Evolutionary conservation across 2,329 filamentous ascomycete species (phyloP).

Genomic region (Botryotinia globosa): DNA sequence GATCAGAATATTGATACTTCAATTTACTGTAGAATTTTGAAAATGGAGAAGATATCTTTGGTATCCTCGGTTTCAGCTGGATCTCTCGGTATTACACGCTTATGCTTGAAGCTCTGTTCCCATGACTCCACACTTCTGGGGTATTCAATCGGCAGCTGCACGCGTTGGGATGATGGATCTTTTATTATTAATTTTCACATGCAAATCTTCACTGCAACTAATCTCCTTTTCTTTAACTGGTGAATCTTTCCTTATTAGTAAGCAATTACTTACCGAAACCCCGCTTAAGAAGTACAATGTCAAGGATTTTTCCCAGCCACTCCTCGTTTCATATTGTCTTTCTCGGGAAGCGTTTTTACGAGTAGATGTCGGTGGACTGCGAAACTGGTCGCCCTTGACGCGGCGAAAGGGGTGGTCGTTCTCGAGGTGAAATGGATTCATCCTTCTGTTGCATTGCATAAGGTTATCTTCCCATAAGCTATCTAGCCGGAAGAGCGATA

Average conservation of each 20-base stretch:
- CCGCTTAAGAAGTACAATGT: neutral
- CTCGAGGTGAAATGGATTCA: neutral
- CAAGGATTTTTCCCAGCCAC: neutral
- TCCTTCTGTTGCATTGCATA: neutral
- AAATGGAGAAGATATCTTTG: too few relatives aligned
- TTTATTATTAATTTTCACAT: conserved; percentile 4
- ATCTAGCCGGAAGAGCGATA: neutral
- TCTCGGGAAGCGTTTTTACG: neutral
- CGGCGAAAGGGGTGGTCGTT: too few relatives aligned
- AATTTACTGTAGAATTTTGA: too few relatives aligned
- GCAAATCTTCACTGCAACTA: conserved; percentile 1
- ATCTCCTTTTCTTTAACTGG: neutral
- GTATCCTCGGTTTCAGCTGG: too few relatives aligned
- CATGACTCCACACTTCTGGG: conserved; percentile 21
- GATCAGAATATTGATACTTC: too few relatives aligned
- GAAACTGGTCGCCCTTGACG: neutral
- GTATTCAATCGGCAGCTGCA: conserved; percentile 1
- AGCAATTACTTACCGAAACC: neutral
- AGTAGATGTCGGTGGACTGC: neutral
- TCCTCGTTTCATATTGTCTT: neutral
- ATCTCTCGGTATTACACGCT: neutral
- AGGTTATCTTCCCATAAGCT: neutral
- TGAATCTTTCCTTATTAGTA: neutral
- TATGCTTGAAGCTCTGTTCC: conserved; percentile 3
- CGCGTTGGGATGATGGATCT: conserved; percentile 5